These are phyloP conservation scores for Wallacemonas rigidus DNA, from an alignment of 208 protist genomes.

Conservation along the genomic window DNA sequence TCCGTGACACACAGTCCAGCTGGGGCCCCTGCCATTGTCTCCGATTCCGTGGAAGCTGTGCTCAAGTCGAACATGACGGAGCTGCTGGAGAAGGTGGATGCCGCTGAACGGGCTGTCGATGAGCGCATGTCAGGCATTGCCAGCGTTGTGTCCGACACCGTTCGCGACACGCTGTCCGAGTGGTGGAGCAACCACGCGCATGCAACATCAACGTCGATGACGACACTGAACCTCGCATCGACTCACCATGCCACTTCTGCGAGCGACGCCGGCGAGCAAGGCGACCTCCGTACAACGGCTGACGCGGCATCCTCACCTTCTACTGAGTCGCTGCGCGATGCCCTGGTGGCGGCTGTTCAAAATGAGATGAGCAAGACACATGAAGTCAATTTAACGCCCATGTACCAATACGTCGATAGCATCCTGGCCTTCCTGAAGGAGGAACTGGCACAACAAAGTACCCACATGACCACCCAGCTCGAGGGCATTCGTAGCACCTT, in stretches of 20 bases:
- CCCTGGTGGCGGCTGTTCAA: constrained; percentile 49
- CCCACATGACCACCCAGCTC: constrained; percentile 23
- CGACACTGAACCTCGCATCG: background rate
- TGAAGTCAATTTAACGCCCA: constrained; percentile 72
- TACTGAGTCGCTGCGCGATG: constrained; percentile 34
- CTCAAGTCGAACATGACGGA: constrained; percentile 42
- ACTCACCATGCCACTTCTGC: background rate
- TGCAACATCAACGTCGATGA: background rate
- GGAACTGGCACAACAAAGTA: constrained; percentile 30
- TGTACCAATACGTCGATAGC: constrained; percentile 84
- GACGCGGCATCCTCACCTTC: background rate
- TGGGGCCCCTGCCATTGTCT: constrained; percentile 22
- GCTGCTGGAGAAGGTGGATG: constrained; percentile 32
- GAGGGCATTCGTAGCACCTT: constrained; percentile 10
- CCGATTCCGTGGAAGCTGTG: constrained; percentile 51
- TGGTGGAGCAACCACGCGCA: background rate
- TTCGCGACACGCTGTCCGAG: background rate
- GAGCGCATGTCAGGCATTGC: constrained; percentile 13
- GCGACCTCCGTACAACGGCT: too few relatives aligned
- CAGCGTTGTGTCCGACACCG: constrained; percentile 7
- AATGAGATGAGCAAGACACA: constrained; percentile 57
- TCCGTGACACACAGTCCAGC: background rate
- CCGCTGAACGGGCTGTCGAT: constrained; percentile 26
- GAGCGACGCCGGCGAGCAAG: too few relatives aligned
- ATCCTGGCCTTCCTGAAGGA: constrained; percentile 64